A percentile compares a stretch with the other conserved stretches of the same genome.
Evolutionary conservation across 2,329 filamentous ascomycete genomes (phyloP).

Genomic region (Botryosphaeria agaves): DNA sequence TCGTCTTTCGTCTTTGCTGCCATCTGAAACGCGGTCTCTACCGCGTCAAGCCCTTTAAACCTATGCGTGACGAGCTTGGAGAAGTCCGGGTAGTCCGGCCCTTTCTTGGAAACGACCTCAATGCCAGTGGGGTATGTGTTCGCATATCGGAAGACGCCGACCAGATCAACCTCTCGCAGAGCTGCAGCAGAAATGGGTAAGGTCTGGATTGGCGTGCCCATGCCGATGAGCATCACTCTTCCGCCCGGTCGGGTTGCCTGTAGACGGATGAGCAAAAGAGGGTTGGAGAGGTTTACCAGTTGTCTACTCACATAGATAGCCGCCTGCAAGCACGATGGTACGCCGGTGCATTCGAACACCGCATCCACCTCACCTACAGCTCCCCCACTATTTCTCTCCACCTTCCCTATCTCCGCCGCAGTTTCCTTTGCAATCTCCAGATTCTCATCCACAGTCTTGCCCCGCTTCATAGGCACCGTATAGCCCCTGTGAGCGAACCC

Average conservation of each 20-base stretch:
- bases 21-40: conserved; percentile 49
- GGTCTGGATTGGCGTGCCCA: conserved; percentile 62
- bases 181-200: conserved; percentile 56
- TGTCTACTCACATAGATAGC: conserved; percentile 41
- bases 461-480: conserved; percentile 27
- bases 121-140: conserved; percentile 63
- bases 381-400: conserved; percentile 14
- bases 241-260: conserved; percentile 48
- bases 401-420: conserved; percentile 23
- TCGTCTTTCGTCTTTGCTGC: conserved; percentile 51
- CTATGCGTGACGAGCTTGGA: conserved; percentile 59
- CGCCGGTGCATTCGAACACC: conserved; percentile 63
- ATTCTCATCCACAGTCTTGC: conserved; percentile 34
- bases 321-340: conserved; percentile 57
- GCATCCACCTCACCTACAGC: conserved; percentile 42
- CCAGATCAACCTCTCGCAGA: conserved; percentile 57
- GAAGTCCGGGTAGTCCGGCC: conserved; percentile 39
- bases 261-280: conserved; percentile 2
- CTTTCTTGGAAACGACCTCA: conserved; percentile 31
- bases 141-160: conserved; percentile 64
- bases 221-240: conserved; percentile 59
- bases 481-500: conserved; percentile 29
- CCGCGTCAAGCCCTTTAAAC: conserved; percentile 45
- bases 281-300: neutral
- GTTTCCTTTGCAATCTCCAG: conserved; percentile 32